phyloP scores from a whole-genome alignment of 1,284 basidiomycete species.

The Ceratobasidium papillatum region DNA sequence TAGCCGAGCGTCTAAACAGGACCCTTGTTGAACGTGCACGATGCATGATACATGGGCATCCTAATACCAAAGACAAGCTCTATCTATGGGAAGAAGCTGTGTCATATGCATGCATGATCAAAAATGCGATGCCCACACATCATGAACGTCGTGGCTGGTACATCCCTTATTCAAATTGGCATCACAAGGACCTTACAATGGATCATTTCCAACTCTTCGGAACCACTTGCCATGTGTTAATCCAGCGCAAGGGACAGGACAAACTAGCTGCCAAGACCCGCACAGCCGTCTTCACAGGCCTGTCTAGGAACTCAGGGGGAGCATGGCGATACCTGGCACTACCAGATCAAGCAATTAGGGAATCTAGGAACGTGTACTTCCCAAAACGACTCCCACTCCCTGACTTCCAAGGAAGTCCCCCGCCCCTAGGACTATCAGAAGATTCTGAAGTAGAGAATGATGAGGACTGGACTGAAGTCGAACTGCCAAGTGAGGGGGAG shows the following conservation, averaged over 20 bases:
- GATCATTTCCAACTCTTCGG: constrained; percentile 7
- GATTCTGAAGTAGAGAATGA: background rate
- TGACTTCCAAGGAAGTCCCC: background rate
- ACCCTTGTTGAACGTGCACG: constrained; percentile 35
- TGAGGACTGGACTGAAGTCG: background rate
- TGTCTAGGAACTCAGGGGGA: constrained; percentile 8
- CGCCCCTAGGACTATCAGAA: constrained; percentile 9
- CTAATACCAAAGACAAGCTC: background rate
- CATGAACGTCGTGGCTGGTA: background rate
- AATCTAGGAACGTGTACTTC: constrained; percentile 14
- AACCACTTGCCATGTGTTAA: constrained; percentile 6
- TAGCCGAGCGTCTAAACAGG: constrained; percentile 49
- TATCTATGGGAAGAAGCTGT: constrained; percentile 28
- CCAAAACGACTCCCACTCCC: background rate
- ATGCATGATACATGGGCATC: constrained; percentile 6
- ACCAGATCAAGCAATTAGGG: background rate
- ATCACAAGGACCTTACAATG: background rate
- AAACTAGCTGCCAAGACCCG: constrained; percentile 4
- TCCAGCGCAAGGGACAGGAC: constrained; percentile 11
- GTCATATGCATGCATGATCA: background rate
- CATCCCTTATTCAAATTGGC: background rate
- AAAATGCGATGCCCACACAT: background rate
- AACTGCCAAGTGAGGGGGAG: constrained; percentile 12
- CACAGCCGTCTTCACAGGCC: background rate
- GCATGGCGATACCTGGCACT: constrained; percentile 19